Conservation (phyloP, 495 filamentous ascomycete species). For the Articulospora tetracladia region DNA sequence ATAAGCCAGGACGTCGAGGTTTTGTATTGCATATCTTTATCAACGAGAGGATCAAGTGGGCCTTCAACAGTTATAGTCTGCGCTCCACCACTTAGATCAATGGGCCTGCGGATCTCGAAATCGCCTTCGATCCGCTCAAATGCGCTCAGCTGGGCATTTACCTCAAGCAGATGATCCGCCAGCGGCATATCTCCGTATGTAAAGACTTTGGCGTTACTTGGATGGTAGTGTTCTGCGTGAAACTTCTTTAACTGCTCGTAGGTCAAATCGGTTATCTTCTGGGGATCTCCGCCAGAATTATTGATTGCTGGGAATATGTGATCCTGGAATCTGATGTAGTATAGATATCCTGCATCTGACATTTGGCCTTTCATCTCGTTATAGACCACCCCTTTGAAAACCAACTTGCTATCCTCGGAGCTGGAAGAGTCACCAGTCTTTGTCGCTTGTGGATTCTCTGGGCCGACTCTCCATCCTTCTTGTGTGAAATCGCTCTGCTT, state of each 20-base stretch:
- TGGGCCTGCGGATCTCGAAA: conserved; percentile 67
- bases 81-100: conserved; percentile 65
- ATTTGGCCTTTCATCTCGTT: conserved; percentile 99
- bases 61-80: conserved; percentile 67
- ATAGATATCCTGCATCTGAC: conserved; percentile 94
- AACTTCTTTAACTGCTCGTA: conserved; percentile 82
- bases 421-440: conserved; percentile 38
- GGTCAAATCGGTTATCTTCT: conserved; percentile 92
- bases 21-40: conserved; percentile 83
- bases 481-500: conserved; percentile 91
- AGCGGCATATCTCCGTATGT: conserved; percentile 95
- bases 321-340: conserved; percentile 90
- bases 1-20: conserved; percentile 91
- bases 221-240: conserved; percentile 89
- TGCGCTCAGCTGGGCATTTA: conserved; percentile 63
- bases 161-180: conserved; percentile 68
- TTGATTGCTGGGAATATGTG: conserved; percentile 90
- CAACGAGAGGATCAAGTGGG: conserved; percentile 83
- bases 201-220: conserved; percentile 90
- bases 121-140: conserved; percentile 71
- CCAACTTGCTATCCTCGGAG: conserved; percentile 49
- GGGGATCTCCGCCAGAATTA: conserved; percentile 93
- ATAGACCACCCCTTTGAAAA: conserved; percentile 98
- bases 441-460: conserved; percentile 70
- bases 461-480: conserved; percentile 94